Conservation (phyloP, 345 rosid genomes). For the Citropsis articulata region DNA sequence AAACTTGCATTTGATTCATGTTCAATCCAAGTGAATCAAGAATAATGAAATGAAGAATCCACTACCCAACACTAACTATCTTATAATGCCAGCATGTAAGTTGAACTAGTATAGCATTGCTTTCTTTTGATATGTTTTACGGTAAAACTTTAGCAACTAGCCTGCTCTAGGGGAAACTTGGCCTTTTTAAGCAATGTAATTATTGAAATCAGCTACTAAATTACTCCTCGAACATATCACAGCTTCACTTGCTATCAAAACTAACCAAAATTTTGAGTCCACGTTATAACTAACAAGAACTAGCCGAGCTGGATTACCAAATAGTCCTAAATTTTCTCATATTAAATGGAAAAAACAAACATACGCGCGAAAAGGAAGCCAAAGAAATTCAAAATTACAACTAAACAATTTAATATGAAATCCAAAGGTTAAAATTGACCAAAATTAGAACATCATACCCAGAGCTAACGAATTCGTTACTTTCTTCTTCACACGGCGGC, state of each 20-base stretch:
- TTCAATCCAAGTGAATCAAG: background rate
- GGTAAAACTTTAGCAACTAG: background rate
- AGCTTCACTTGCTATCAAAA: background rate
- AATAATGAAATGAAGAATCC: background rate
- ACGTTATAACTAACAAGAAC: background rate
- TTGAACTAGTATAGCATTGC: background rate
- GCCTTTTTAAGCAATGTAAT: background rate
- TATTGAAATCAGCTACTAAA: background rate
- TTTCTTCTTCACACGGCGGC: constrained; percentile 28
- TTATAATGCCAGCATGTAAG: background rate
- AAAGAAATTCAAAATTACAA: background rate
- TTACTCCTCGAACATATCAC: background rate
- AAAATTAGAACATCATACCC: constrained; percentile 18
- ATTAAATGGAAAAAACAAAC: background rate
- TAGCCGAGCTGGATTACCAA: background rate
- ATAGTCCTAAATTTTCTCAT: background rate
- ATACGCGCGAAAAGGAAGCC: background rate
- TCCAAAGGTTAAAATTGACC: background rate
- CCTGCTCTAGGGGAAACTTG: no score
- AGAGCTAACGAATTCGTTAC: background rate
- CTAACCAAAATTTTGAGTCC: background rate
- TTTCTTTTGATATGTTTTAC: background rate
- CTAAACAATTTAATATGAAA: background rate
- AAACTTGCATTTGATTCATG: background rate
- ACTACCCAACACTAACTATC: background rate